Base-by-base conservation (phyloP, 495 filamentous ascomycete species). In the Penicilliopsis zonata region DNA sequence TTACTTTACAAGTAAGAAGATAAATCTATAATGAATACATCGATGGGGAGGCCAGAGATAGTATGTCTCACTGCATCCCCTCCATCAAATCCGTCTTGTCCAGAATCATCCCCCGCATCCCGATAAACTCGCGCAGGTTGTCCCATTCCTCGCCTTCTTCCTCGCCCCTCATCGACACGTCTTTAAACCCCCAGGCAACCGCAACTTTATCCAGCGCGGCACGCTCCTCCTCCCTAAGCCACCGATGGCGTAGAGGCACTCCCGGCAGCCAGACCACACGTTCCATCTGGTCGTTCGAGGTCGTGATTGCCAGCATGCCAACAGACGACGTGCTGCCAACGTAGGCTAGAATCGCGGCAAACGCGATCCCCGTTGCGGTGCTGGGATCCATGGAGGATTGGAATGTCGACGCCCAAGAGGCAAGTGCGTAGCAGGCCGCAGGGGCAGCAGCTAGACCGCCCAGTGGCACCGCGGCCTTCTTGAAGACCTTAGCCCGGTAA, bases 101-200 rank as follows among this genome's bases (percentile, higher is more conserved):
- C 36, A 98, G 52, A 38, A 88, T 67, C 90, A 96, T 96, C 2
- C 78, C 80, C 48, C 80, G 81, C 47, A 75, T 61, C 18, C 74
- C 70, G 34, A 81, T 71, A 51, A 82, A 93, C 53, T 93, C 82
- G 34, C 76, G 73, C 34, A 98, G 67, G 33, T 60, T 69, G 46
- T 86, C 77, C 80, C 88, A 98, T 32, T 92, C 87, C 31, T 73
- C 70, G 2, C 92, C 88, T 40, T 86, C 80, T 51, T 98, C 90
- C 49, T 94, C 84, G 2, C 90, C 90, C 44, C 79, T 69, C 53
- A 76, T 75, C 49, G 67, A 75, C n/a, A 48, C 50, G 44, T 92
- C 81, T 35, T 76, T 74, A 49, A 96, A 96, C 0, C 90, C 90
- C 81, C 92, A 98, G 5, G 78, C 76, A 30, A 78, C 62, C 13